Base-by-base conservation (phyloP, 495 filamentous ascomycete species). In the Penicillium desertorum region DNA sequence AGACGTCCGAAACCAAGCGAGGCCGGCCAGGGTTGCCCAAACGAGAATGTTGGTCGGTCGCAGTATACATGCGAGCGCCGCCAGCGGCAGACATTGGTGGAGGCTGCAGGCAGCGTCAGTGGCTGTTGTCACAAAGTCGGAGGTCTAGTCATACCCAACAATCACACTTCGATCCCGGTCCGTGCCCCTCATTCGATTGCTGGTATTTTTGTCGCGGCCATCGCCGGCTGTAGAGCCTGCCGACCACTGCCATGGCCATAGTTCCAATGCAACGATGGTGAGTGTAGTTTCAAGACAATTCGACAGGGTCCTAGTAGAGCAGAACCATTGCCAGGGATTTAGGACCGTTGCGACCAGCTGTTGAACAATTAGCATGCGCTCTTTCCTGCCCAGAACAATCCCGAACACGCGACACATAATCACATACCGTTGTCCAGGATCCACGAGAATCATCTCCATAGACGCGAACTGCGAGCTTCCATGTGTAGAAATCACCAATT, bases 251-350 rank as follows among this genome's bases (percentile, higher is more conserved):
- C 94, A 98, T 17, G 94, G 94, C 92, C 92, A 98, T 54, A 85
- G 82, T 61, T 83, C 82, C 16, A 97, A 74, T 5, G 92, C 94
- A 52, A 84, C 77, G 54, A 89, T 78, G 14, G 94, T 97, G 59
- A 99, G 65, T 4, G 88, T 89, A 1, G 89, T 95, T 76, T 99
- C 94, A 9, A 96, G 74, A 53, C 87, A 94, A 73, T 98, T 99
- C 41, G 92, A 97, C 51, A 99, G 83, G 0, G 94, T 96, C 54
- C 94, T 82, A 2, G 91, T 95, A 0, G 92, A 92, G 70, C 88
- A 95, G 70, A 95, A 97, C 88, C 88, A 99, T 69, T 97, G 91
- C 91, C 95, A 99, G 17, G 94, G 91, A 66, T 85, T 98, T 60
- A 88, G 72, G 30, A 92, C 72, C 2, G 88, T 88, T 71, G 95